Evolutionary conservation across 139 green algal genomes (phyloP).

Genomic region (Chlamydomonas asymmetrica): DNA sequence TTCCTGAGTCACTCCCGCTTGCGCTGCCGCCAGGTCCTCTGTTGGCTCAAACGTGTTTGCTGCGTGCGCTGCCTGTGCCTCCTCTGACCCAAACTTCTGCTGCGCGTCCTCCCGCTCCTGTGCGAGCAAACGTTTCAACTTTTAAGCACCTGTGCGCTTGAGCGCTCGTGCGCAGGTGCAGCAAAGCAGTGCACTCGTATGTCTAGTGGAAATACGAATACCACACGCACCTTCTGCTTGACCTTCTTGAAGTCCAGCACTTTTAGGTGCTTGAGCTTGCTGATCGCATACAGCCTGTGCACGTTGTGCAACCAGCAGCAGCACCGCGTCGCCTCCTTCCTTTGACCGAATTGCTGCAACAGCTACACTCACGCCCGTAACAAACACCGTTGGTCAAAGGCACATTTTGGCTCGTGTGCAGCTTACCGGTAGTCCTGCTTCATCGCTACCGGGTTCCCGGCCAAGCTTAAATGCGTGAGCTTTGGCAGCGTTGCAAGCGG

Average conservation of each 20-base stretch:
- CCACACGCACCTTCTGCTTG: conserved; percentile 76
- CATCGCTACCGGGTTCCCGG: conserved; percentile 89
- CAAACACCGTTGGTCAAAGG: not conserved
- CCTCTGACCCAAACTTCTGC: conserved; percentile 56
- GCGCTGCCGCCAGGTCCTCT: conserved; percentile 62
- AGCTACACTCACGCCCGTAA: conserved; percentile 12
- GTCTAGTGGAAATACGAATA: not conserved
- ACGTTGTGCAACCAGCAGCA: not conserved
- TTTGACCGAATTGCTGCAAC: conserved; percentile 1
- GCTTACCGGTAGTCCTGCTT: conserved; percentile 82
- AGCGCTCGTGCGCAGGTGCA: no score
- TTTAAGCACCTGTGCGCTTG: no score
- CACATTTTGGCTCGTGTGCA: not conserved
- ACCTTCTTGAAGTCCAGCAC: conserved; percentile 95
- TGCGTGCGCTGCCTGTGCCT: conserved; percentile 38
- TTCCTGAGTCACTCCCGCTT: not conserved
- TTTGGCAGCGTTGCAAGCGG: conserved; percentile 67
- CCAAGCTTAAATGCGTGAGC: conserved; percentile 80
- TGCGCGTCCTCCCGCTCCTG: conserved; percentile 77
- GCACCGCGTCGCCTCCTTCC: no score
- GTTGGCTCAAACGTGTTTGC: conserved; percentile 76
- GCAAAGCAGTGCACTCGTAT: no score
- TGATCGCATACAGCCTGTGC: conserved; percentile 83
- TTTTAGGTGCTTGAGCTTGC: conserved; percentile 75
- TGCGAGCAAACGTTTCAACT: no score